phyloP scores from a whole-genome alignment of 2,329 filamentous ascomycete species.

The Bertia moriformis region DNA sequence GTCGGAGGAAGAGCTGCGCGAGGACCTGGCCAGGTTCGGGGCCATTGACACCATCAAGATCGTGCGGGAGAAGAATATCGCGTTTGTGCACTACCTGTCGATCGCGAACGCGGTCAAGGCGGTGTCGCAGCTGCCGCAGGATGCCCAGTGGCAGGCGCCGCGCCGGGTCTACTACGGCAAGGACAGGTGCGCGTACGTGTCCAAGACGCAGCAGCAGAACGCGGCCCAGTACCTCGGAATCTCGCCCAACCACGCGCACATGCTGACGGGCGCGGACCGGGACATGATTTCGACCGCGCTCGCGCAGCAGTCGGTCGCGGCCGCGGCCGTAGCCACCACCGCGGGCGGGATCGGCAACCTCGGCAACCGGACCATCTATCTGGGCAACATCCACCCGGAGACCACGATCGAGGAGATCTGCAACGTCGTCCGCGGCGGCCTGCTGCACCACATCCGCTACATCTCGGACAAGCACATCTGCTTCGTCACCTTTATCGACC shows the following conservation, averaged over 20 bases:
- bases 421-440: slow-evolving; percentile 89
- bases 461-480: slow-evolving; percentile 99
- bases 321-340: slow-evolving; percentile 87
- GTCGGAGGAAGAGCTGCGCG: slow-evolving; percentile 77
- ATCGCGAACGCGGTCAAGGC: slow-evolving; percentile 98
- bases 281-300: slow-evolving; percentile 96
- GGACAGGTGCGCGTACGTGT: slow-evolving; percentile 94
- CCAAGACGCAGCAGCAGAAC: slow-evolving; percentile 98
- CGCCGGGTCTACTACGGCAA: slow-evolving; percentile 97
- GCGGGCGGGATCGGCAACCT: slow-evolving; percentile 95
- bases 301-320: slow-evolving; percentile 92
- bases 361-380: slow-evolving; percentile 91
- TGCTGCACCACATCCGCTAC: slow-evolving; percentile 95
- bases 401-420: slow-evolving; percentile 99
- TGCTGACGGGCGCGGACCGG: slow-evolving; percentile 87
- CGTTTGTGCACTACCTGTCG: slow-evolving; percentile 95
- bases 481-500: slow-evolving; percentile 98
- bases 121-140: slow-evolving; percentile 87
- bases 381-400: slow-evolving; percentile 97
- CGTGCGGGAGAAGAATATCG: slow-evolving; percentile 93
- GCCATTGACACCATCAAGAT: slow-evolving; percentile 96
- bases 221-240: slow-evolving; percentile 96
- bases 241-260: slow-evolving; percentile 88
- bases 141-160: slow-evolving; percentile 90
- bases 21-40: slow-evolving; percentile 91